Evolutionary conservation across 352 stramenopile species (phyloP).

Genomic region (Plasmopara halstedii): DNA sequence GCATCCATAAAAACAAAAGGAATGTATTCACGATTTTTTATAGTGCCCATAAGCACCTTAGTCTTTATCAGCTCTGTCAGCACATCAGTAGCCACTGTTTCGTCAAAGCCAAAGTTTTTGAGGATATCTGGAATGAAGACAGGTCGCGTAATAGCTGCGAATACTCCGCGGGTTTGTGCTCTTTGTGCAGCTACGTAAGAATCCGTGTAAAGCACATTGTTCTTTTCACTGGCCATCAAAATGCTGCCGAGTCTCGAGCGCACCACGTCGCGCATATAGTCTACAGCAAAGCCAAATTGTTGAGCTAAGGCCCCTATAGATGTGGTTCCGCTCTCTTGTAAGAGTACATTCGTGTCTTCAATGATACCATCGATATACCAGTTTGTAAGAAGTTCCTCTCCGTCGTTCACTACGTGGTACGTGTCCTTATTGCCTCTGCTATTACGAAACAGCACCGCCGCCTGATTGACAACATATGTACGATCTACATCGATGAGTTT

Average conservation of each 20-base stretch:
- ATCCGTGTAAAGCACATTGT: slow-evolving; percentile 72
- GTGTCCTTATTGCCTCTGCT: slow-evolving; percentile 23
- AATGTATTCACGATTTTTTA: slow-evolving; percentile 71
- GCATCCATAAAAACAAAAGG: slow-evolving; percentile 69
- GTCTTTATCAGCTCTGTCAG: slow-evolving; percentile 46
- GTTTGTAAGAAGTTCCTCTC: slow-evolving; percentile 72
- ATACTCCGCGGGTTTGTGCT: slow-evolving; percentile 56
- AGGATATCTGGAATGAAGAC: slow-evolving; percentile 68
- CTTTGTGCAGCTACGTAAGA: slow-evolving; percentile 62
- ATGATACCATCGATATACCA: slow-evolving; percentile 83
- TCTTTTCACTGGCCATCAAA: slow-evolving; percentile 49
- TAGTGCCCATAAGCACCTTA: slow-evolving; percentile 48
- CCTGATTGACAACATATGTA: slow-evolving; percentile 57
- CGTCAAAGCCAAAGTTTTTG: slow-evolving; percentile 47
- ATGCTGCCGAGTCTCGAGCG: slow-evolving; percentile 46
- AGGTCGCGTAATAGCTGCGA: slow-evolving; percentile 51
- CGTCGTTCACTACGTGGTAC: slow-evolving; percentile 61
- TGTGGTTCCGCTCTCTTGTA: slow-evolving; percentile 64
- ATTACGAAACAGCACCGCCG: slow-evolving; percentile 32
- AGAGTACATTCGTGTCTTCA: slow-evolving; percentile 65
- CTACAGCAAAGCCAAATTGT: slow-evolving; percentile 76
- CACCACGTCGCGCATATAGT: slow-evolving; percentile 79
- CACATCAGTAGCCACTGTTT: slow-evolving; percentile 51
- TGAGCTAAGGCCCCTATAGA: slow-evolving; percentile 66
- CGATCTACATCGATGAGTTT: slow-evolving; percentile 66